Base-by-base conservation (phyloP, 2,329 filamentous ascomycete genomes). In the Cladophialophora psammophila region DNA sequence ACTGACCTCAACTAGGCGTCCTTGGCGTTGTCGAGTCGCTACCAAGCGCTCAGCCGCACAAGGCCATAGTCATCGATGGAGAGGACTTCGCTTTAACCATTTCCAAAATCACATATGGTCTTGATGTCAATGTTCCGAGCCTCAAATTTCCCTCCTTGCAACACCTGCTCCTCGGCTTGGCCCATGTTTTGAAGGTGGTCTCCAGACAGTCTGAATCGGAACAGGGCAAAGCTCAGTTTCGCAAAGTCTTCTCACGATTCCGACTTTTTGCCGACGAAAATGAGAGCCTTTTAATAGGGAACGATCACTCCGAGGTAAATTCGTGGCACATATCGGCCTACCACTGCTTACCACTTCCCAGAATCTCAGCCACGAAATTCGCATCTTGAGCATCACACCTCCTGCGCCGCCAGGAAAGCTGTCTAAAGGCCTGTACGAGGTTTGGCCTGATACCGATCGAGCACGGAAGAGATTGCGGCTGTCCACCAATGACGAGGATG, bases 401-500 rank as follows among this genome's bases (percentile, higher is more conserved):
- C 9, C 53, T 12, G 61, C 52, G 34, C 38, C 55, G 9, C 57
- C n/a, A 34, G 35, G 40, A 6, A 38, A 63, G 18, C 55, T 61
- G 31, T 48, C 58, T 36, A 66, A 66, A 34, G 42, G 52, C 45
- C 42, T 32, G 15, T n/a, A 34, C n/a, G 60, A 63, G 7, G 48
- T 65, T 8, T 71, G 70, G 55, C 65, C 62, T 50, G 68, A 71
- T 35, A 71, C 71, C 59, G 68, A 72, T 56, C 72, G 76, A 60
- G 71, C 76, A 31, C 68, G 75, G n/a, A 81, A 80, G 66, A 75
- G 77, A 20, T 67, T 73, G 9, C 77, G 78, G 38, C 66, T 80
- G 15, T 74, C 75, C n/a, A 73, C 65, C 8, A 52, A 77, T 78
- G 20, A 76, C 68, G 63, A 77, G 72, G 54, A 76, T 79, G 60